A percentile compares a stretch with the other conserved stretches of the same genome.
These are phyloP conservation scores for Calonectria hawksworthii DNA, from an alignment of 2,329 filamentous ascomycete genomes.

Conservation along the genomic window DNA sequence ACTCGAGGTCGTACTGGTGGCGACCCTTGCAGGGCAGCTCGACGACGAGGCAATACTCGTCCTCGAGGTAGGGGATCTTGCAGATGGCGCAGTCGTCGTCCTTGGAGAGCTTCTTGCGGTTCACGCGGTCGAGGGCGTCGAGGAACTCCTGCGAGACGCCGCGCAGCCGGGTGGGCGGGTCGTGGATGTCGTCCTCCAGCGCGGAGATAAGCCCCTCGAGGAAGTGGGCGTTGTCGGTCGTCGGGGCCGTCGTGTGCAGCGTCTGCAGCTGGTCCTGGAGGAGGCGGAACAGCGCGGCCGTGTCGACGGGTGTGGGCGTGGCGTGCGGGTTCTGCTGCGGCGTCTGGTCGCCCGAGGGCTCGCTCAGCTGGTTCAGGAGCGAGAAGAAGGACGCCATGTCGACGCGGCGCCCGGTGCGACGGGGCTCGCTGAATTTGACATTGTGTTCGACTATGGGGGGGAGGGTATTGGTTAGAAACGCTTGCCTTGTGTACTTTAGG, in stretches of 20 bases:
- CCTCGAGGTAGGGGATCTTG: slow-evolving; percentile 72
- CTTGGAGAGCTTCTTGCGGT: slow-evolving; percentile 61
- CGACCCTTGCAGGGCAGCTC: slow-evolving; percentile 72
- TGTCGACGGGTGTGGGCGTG: slow-evolving; percentile 71
- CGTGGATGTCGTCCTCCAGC: slow-evolving; percentile 65
- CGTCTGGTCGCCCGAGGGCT: slow-evolving; percentile 50
- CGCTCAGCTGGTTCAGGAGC: slow-evolving; percentile 67
- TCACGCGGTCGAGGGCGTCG: slow-evolving; percentile 71
- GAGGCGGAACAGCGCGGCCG: slow-evolving; percentile 69
- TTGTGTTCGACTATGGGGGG: slow-evolving; percentile 81
- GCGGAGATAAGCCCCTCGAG: slow-evolving; percentile 63
- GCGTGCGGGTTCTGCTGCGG: slow-evolving; percentile 68
- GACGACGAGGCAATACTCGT: slow-evolving; percentile 73
- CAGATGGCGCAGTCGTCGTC: slow-evolving; percentile 75
- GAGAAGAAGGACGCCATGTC: slow-evolving; percentile 76
- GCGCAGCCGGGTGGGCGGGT: slow-evolving; percentile 64
- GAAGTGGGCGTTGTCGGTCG: slow-evolving; percentile 62
- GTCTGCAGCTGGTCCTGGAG: slow-evolving; percentile 71
- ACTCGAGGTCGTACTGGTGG: slow-evolving; percentile 77
- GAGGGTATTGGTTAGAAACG: neutral
- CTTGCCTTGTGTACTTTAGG: slow-evolving; percentile 14
- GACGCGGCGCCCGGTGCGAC: slow-evolving; percentile 64
- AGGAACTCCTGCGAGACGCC: slow-evolving; percentile 73
- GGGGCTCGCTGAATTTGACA: slow-evolving; percentile 62
- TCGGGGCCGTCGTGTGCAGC: slow-evolving; percentile 64